A percentile compares a stretch with the other conserved stretches of the same genome.
These are phyloP conservation scores for Novymonas esmeraldas DNA, from an alignment of 208 protist species.

Conservation along the genomic window DNA sequence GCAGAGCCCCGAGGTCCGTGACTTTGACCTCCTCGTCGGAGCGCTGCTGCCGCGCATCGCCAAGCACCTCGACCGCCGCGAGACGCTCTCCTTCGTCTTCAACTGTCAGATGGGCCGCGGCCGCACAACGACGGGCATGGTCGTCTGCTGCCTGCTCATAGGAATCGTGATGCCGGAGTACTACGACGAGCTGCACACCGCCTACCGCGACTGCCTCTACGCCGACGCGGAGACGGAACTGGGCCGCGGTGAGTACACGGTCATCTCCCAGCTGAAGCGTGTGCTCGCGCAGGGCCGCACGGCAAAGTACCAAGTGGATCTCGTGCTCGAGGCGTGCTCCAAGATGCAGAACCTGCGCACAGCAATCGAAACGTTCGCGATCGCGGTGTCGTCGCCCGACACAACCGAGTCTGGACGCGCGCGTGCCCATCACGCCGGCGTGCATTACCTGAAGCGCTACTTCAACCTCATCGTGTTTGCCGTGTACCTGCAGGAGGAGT, in stretches of 20 bases:
- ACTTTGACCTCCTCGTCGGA: slow-evolving; percentile 78
- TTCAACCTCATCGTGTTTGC: slow-evolving; percentile 90
- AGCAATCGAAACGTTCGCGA: slow-evolving; percentile 79
- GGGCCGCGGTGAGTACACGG: slow-evolving; percentile 70
- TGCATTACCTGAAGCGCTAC: slow-evolving; percentile 88
- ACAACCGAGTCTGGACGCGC: slow-evolving; percentile 70
- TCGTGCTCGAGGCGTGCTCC: slow-evolving; percentile 86
- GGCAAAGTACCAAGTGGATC: slow-evolving; percentile 79
- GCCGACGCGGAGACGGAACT: slow-evolving; percentile 49
- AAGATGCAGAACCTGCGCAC: slow-evolving; percentile 90
- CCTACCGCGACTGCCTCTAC: slow-evolving; percentile 68
- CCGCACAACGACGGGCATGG: slow-evolving; percentile 90
- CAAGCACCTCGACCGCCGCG: slow-evolving; percentile 66
- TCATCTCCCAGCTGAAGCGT: slow-evolving; percentile 83
- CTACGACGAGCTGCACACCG: slow-evolving; percentile 81
- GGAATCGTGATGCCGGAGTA: slow-evolving; percentile 84
- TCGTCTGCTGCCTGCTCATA: slow-evolving; percentile 87
- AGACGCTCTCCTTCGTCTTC: slow-evolving; percentile 89
- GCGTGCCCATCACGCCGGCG: slow-evolving; percentile 81
- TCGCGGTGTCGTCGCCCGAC: slow-evolving; percentile 72
- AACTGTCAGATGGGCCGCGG: slow-evolving; percentile 92
- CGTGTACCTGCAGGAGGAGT: slow-evolving; percentile 87
- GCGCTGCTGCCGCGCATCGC: slow-evolving; percentile 75
- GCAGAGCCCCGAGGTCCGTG: slow-evolving; percentile 76
- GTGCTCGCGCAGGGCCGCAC: slow-evolving; percentile 65